Conservation (phyloP, 129 eudicot species). For the Ambrosia artemisiifolia region DNA sequence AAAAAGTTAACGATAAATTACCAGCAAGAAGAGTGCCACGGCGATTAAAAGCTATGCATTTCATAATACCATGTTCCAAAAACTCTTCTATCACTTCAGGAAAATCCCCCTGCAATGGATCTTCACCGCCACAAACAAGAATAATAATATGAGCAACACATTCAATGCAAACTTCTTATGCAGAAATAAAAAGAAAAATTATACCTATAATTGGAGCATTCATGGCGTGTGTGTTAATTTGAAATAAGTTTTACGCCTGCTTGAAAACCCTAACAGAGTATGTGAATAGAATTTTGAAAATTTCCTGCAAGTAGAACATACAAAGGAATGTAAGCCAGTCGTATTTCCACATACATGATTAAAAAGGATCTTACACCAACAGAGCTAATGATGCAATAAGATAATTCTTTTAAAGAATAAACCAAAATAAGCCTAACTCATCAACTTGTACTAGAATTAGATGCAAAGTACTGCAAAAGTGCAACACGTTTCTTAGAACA, state of each 20-base stretch:
- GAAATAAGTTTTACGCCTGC: conserved; percentile 12
- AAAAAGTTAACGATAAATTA: conserved; percentile 17
- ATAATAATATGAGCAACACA: conserved; percentile 6
- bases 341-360: neutral
- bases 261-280: neutral
- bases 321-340: neutral
- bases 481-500: neutral
- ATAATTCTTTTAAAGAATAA: neutral
- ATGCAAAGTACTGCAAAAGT: neutral
- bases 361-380: neutral
- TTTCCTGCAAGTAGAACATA: conserved; percentile 6
- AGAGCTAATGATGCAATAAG: neutral
- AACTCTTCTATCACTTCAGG: conserved; percentile 98
- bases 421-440: neutral
- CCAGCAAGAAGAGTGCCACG: conserved; percentile 99
- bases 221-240: conserved; percentile 28
- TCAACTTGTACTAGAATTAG: neutral
- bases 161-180: neutral
- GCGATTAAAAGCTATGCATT: conserved; percentile 92
- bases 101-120: conserved; percentile 97
- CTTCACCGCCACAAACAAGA: conserved; percentile 39
- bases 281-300: neutral
- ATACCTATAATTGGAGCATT: conserved; percentile 62
- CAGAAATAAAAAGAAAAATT: neutral
- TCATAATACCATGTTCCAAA: conserved; percentile 87